phyloP scores from a whole-genome alignment of 192 early-diverging fungal genomes.

The Coemansia pectinata region DNA sequence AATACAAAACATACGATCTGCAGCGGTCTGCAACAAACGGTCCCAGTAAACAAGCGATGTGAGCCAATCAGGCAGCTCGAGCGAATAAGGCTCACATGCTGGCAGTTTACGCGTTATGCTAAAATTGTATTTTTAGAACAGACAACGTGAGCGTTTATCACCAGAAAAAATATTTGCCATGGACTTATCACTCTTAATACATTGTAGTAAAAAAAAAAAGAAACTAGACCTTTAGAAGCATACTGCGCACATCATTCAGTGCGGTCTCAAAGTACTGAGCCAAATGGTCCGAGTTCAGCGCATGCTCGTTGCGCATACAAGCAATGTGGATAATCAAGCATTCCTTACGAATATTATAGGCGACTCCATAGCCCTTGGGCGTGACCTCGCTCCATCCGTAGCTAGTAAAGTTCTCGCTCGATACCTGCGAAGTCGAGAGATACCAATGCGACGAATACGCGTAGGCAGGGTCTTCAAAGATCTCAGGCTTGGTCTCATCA shows the following conservation, averaged over 20 bases:
- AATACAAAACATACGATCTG: background rate
- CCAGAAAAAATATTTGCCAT: too few relatives aligned
- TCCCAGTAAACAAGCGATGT: background rate
- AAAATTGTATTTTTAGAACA: background rate
- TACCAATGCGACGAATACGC: conserved; percentile 87
- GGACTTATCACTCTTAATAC: too few relatives aligned
- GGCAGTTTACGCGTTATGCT: background rate
- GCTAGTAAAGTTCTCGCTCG: conserved; percentile 88
- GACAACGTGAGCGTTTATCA: too few relatives aligned
- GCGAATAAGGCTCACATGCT: background rate
- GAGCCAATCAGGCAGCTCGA: background rate
- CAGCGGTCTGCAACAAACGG: background rate
- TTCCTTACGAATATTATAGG: conserved; percentile 92
- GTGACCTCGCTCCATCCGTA: conserved; percentile 92
- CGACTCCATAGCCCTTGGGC: conserved; percentile 88
- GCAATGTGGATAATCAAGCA: conserved; percentile 87
- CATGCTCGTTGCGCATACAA: conserved; percentile 61
- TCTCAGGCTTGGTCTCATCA: conserved; percentile 74
- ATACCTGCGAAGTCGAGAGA: conserved; percentile 91
- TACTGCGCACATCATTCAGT: conserved; percentile 73
- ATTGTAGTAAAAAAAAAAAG: background rate
- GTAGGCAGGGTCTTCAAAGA: conserved; percentile 89
- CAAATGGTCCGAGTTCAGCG: conserved; percentile 62
- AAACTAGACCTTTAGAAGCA: conserved; percentile 19
- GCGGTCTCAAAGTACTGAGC: conserved; percentile 79